These are phyloP conservation scores for Carex kokanica DNA, from an alignment of 176 grass and related monocot species.

Conservation along the genomic window DNA sequence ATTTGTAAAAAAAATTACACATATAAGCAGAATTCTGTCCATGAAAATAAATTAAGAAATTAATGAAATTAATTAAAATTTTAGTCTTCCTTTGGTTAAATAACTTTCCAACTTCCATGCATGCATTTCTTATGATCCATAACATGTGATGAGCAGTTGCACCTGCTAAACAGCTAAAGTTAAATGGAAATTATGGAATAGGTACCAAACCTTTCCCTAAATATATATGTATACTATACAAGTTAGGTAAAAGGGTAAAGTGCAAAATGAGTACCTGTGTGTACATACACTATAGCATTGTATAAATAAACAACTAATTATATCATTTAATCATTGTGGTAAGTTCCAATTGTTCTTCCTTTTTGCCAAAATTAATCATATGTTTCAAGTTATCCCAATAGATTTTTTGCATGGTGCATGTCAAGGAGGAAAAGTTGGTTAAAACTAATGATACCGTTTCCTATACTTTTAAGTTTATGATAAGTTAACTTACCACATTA, in stretches of 20 bases:
- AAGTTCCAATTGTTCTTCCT: conserved; percentile 3
- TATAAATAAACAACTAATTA: neutral
- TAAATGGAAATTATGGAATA: conserved; percentile 7
- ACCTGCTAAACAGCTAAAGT: conserved; percentile 17
- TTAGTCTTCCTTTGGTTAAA: neutral
- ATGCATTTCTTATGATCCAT: neutral
- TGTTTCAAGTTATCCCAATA: neutral
- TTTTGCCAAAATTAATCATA: conserved; percentile 16
- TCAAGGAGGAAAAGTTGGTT: neutral
- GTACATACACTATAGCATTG: neutral
- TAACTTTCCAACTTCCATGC: neutral
- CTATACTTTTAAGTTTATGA: neutral
- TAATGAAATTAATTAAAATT: conserved; percentile 5
- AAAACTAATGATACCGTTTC: neutral
- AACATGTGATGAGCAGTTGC: conserved; percentile 27
- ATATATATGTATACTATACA: neutral
- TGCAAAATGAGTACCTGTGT: conserved; percentile 12
- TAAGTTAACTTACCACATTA: neutral
- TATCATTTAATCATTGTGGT: neutral
- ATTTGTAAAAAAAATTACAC: neutral
- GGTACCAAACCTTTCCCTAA: neutral
- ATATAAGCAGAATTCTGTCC: neutral
- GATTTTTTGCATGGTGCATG: neutral
- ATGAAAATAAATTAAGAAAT: neutral
- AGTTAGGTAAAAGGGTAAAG: conserved; percentile 18